Evolutionary conservation across 2,329 filamentous ascomycete genomes (phyloP).

Genomic region (Penicillium sp.): DNA sequence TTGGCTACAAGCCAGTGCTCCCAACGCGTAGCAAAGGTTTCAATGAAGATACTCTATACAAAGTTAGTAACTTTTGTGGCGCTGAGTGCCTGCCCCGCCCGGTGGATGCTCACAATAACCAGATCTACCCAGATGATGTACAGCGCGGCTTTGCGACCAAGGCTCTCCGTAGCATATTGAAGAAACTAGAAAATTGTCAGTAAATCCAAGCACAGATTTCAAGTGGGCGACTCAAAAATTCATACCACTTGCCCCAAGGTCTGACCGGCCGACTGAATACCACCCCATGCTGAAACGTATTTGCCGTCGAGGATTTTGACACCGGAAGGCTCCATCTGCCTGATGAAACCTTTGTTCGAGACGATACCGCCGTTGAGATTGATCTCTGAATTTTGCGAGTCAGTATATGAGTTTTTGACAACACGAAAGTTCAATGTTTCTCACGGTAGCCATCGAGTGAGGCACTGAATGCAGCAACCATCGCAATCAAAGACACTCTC

Average conservation of each 20-base stretch:
- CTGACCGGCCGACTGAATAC: constrained; percentile 49
- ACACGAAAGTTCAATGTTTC: constrained; percentile 3
- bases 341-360: constrained; percentile 52
- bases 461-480: constrained; percentile 51
- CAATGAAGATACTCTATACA: constrained; percentile 43
- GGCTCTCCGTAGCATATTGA: constrained; percentile 44
- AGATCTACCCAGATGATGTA: constrained; percentile 46
- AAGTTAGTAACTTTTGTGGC: not conserved
- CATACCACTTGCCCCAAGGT: constrained; percentile 48
- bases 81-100: not conserved
- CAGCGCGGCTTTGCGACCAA: constrained; percentile 46
- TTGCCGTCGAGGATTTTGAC: constrained; percentile 44
- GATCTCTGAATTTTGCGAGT: constrained; percentile 26
- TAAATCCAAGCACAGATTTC: not conserved
- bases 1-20: constrained; percentile 49
- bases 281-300: constrained; percentile 50
- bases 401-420: not conserved
- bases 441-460: constrained; percentile 52
- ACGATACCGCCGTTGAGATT: constrained; percentile 50
- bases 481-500: constrained; percentile 44
- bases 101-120: constrained; percentile 23
- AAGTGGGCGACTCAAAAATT: not conserved
- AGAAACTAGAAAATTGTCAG: not conserved
- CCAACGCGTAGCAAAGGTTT: constrained; percentile 48
- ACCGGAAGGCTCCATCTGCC: constrained; percentile 40